Base-by-base conservation (phyloP, 495 filamentous ascomycete species). In the Rostrohypoxylon terebratum region DNA sequence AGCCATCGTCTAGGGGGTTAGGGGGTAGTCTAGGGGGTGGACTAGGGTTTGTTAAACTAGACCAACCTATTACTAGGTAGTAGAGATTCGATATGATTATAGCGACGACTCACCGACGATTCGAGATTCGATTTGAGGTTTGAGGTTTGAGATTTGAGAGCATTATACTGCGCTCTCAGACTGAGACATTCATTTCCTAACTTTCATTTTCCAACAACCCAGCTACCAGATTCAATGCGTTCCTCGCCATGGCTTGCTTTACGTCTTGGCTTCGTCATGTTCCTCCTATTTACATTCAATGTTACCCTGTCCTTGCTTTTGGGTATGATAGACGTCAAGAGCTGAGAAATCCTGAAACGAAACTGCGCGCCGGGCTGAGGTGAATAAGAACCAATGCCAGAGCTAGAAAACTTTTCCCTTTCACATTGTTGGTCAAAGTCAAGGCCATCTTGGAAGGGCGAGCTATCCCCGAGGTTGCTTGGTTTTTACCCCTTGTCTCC, bases 201-300 rank as follows among this genome's bases (percentile, higher is more conserved):
- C 9, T 36, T 13, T 45, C 54, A 36, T 28, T 25, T 51, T 28
- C 7, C 20, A 25, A 51, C 47, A 51, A 23, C 47, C 23, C 8
- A 51, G 47, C 20, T 51, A 51, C 13, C 42, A 20, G 25, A 18
- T 59, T 59, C 54, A 45, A 45, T 45, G 42, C 42, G 16, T 13
- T 10, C 36, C 7, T 33, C 21, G 23, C 28, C 63, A 33, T 50
- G 55, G 13, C 55, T 4, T 34, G n/a, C n/a, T 4, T 38, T 28
- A 7, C 34, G 51, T 42, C 57, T 10, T 20, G 8, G 51, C 63
- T 53, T 13, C 71, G 58, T 69, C 66, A 66, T 66, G 58, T 50
- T 13, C 34, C 47, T 8, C 50, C 47, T 13, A 7, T 45, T 55
- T 10, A 6, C 59, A 3, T 53, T 20, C 1, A 59, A 57, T 60